Conservation (phyloP, 768 basidiomycete species). For the Lactifluus hygrophoroides region DNA sequence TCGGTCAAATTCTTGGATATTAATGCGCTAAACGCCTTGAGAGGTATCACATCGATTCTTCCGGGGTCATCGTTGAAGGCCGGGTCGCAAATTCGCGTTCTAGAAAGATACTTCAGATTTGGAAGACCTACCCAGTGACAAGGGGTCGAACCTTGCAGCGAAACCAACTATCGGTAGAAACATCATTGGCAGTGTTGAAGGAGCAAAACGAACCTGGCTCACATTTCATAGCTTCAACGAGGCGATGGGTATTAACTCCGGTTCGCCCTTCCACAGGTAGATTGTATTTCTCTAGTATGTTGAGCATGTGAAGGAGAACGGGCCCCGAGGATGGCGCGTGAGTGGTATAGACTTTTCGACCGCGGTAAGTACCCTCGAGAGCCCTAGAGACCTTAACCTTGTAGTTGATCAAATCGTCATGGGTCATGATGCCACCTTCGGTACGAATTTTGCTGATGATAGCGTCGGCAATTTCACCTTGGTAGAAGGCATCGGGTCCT, state of each 20-base stretch:
- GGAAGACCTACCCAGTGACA: not conserved
- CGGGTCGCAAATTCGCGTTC: slow-evolving; percentile 80
- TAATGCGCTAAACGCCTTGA: slow-evolving; percentile 54
- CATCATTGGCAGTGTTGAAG: not conserved
- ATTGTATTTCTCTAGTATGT: slow-evolving; percentile 72
- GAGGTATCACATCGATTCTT: slow-evolving; percentile 56
- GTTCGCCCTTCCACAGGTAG: slow-evolving; percentile 41
- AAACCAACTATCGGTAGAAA: slow-evolving; percentile 43
- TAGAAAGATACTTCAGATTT: slow-evolving; percentile 27
- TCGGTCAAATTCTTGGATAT: slow-evolving; percentile 72
- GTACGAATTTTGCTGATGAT: slow-evolving; percentile 59
- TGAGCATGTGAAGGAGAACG: slow-evolving; percentile 87
- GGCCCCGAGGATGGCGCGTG: slow-evolving; percentile 83
- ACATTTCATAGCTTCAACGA: slow-evolving; percentile 84
- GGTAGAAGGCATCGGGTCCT: slow-evolving; percentile 80
- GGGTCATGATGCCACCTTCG: slow-evolving; percentile 74
- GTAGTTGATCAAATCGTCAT: slow-evolving; percentile 67
- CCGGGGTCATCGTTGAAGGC: slow-evolving; percentile 47
- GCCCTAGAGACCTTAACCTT: slow-evolving; percentile 61
- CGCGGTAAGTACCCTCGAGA: slow-evolving; percentile 67
- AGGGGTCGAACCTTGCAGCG: slow-evolving; percentile 43
- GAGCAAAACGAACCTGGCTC: no score
- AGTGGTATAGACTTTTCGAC: slow-evolving; percentile 74
- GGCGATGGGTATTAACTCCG: slow-evolving; percentile 64
- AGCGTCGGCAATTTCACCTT: slow-evolving; percentile 78